Conservation (phyloP, 495 filamentous ascomycete genomes). For the Thermothielavioides terrestris region DNA sequence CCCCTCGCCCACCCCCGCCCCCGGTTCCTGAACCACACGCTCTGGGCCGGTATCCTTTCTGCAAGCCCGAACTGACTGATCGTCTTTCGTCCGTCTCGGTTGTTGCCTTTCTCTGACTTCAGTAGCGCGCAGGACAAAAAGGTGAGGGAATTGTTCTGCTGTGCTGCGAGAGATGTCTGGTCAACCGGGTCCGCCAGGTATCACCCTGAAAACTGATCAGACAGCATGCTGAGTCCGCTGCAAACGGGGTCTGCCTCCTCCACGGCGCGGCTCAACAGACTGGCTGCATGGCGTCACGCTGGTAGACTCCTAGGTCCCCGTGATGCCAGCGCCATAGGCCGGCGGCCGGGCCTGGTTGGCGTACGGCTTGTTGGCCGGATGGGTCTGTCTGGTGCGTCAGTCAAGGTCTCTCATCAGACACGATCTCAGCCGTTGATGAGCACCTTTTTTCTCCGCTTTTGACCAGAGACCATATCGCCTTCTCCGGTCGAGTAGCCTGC, state of each 20-base stretch:
- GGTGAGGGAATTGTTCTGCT: background rate
- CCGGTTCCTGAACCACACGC: background rate
- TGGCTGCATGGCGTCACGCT: constrained; percentile 5
- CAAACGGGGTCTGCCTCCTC: background rate
- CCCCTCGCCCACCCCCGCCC: too few relatives aligned
- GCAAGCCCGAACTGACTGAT: constrained; percentile 2
- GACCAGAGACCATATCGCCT: constrained; percentile 36
- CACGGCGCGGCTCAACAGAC: constrained; percentile 3
- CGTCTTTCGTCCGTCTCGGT: constrained; percentile 16
- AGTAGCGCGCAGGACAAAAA: background rate
- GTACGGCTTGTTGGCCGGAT: constrained; percentile 20
- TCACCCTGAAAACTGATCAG: constrained; percentile 32
- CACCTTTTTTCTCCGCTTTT: constrained; percentile 52
- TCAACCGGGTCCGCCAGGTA: constrained; percentile 26
- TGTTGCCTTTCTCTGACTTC: constrained; percentile 1
- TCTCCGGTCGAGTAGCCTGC: constrained; percentile 46
- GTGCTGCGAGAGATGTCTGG: constrained; percentile 4
- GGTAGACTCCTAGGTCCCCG: constrained; percentile 21
- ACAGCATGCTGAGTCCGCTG: constrained; percentile 4
- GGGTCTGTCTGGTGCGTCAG: constrained; percentile 22
- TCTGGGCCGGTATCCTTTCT: background rate
- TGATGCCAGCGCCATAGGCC: constrained; percentile 35
- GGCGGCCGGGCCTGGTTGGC: constrained; percentile 27
- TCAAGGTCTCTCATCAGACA: constrained; percentile 18
- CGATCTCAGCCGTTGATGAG: constrained; percentile 22